Evolutionary conservation across 345 rosid genomes (phyloP), one percentile per base, ranked within the genome.

Genomic region (Capsella bursapastoris): DNA sequence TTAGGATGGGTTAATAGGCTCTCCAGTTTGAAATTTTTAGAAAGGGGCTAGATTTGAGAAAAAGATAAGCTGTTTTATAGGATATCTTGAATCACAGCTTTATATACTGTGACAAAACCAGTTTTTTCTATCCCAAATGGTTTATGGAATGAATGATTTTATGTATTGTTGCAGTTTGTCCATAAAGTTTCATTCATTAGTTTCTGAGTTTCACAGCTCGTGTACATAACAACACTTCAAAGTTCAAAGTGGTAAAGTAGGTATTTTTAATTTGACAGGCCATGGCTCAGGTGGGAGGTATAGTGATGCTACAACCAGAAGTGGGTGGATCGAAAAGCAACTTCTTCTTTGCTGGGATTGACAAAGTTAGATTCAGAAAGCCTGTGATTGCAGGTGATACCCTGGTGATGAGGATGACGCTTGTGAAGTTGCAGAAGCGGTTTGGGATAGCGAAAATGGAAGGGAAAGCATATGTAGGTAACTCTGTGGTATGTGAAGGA

Each of bases 341-440:
- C 78, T 92, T 96, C 87, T 89, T 90, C 85, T 92, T 95, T 77
- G 96, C 97, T 22, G 98, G 97, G 40, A 83, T 90, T 8, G 99
- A 96, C 82, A 90, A 88, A 79, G 97, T 92, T 11, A 85, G 99
- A 76, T 96, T 96, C 84, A 68, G 99, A 41, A 92, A 89, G 82
- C 99, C 99, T 7, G 99, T 96, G 45, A 83, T 96, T 59, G 98
- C 99, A 0, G 97, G 98, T 50, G 99, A 96, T 80, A 92, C 98
- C 28, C 80, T 90, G 52, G 96, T 92, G n/a, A 92, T 92, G 98
- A 90, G 96, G 81, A 92, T 92, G 98, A 96, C 88, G 10, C 90
- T 96, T 40, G 57, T 78, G 66, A 89, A 88, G 95, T 80, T 96
- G 51, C 96, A 89, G 80, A 92, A 87, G 75, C 86, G 91, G 68